Base-by-base conservation (phyloP, 345 rosid species). In the Murraya koenigii region DNA sequence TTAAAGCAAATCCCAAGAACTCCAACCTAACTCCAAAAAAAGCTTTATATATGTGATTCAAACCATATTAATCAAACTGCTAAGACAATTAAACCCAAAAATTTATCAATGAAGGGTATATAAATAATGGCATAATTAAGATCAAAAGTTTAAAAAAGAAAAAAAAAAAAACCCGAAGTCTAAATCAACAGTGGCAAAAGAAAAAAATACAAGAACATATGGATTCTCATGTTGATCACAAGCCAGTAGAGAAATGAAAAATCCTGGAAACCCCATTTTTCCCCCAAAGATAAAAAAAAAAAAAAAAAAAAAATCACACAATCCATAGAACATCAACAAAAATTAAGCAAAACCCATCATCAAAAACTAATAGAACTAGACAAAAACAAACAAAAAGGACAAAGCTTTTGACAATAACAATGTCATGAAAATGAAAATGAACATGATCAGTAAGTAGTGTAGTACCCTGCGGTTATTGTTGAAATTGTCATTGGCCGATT, bases 381-480 rank as follows among this genome's bases (percentile, higher is more conserved):
- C 8, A 23, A 38, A 58, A 11, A 55, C 6, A 17, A 2, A 0
- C n/a, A 47, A 44, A 75, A 14, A 39, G 65, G 47, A 28, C 28
- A 54, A 19, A 55, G 35, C 5, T n/a, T 59, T 6, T 28, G 55
- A 69, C 64, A 39, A 41, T 49, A 83, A 59, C 64, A 52, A 33
- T 58, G 81, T 52, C 66, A 66, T 36, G 63, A 78, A 39, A 66
- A 78, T 55, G 69, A 25, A 49, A 33, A 65, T 65, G 26, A 65
- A 62, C 70, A 67, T 63, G 69, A 74, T 58, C 67, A 32, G 69
- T 62, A 5, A 66, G 35, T 36, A 44, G 49, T 44, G 49, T 1
- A 13, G 4, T 84, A 87, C 92, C 89, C 86, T 85, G 59, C 86
- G 83, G 76, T 76, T 80, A 52, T 64, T 72, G 60, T 87, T 72